Conservation (phyloP, 2,329 filamentous ascomycete species). For the Tolypocladium ovalisporum region DNA sequence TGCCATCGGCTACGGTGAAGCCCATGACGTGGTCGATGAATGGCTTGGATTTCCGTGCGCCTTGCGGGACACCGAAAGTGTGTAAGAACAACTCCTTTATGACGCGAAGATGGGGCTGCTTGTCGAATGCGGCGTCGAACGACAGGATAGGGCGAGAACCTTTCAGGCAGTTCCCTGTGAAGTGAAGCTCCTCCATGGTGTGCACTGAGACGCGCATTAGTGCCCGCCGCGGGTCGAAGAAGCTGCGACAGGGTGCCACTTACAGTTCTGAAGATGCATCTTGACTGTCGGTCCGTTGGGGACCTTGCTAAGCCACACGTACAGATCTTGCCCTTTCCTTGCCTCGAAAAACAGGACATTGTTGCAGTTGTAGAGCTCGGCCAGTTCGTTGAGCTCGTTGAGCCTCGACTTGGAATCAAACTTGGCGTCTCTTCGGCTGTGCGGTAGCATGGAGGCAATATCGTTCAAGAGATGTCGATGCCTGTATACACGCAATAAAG, state of each 20-base stretch:
- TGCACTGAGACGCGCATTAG: constrained; percentile 49
- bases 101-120: constrained; percentile 65
- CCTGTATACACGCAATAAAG: constrained; percentile 39
- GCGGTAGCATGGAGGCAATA: constrained; percentile 77
- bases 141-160: constrained; percentile 84
- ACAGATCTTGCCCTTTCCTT: constrained; percentile 86
- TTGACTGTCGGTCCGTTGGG: constrained; percentile 56
- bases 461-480: constrained; percentile 92
- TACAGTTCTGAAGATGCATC: constrained; percentile 70
- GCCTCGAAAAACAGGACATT: constrained; percentile 94
- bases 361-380: constrained; percentile 81
- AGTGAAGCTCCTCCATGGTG: constrained; percentile 94
- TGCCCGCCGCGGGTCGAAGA: not conserved
- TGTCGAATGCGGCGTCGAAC: constrained; percentile 81
- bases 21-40: constrained; percentile 94
- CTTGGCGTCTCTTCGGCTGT: constrained; percentile 89
- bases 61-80: constrained; percentile 84
- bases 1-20: constrained; percentile 82
- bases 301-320: constrained; percentile 85
- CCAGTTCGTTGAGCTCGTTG: constrained; percentile 66
- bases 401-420: constrained; percentile 92
- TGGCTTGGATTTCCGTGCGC: constrained; percentile 81
- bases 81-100: constrained; percentile 87
- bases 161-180: constrained; percentile 93
- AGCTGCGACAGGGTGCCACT: constrained; percentile 11